These are phyloP conservation scores for Pseudocercospora macadamiae DNA, from an alignment of 2,329 filamentous ascomycete genomes.

Conservation along the genomic window DNA sequence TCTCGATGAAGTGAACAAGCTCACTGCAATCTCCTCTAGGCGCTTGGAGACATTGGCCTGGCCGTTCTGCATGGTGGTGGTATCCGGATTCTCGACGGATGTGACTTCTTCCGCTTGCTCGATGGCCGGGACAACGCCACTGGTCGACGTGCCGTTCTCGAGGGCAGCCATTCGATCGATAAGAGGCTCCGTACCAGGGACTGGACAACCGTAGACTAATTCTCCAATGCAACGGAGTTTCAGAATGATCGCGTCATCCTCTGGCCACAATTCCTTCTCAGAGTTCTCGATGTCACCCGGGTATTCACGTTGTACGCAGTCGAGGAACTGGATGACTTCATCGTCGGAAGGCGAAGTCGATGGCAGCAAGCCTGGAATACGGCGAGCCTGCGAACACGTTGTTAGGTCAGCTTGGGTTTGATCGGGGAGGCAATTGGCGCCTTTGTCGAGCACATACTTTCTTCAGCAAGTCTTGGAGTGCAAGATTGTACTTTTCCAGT, in stretches of 20 bases:
- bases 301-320: no score
- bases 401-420: no score
- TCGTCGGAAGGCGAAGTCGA: background rate
- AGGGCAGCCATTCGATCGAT: background rate
- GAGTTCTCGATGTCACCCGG: background rate
- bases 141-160: background rate
- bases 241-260: background rate
- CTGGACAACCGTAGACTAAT: background rate
- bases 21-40: no score
- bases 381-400: background rate
- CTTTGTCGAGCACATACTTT: background rate
- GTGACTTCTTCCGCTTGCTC: background rate
- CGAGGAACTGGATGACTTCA: no score
- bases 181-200: background rate
- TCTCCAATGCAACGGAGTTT: background rate
- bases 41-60: no score
- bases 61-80: no score
- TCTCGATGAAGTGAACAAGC: no score
- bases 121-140: background rate
- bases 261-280: background rate
- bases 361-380: background rate
- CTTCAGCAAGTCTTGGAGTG: background rate
- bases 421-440: no score
- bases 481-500: background rate
- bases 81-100: background rate